Percentiles rank a stretch among this genome's conserved stretches.
phyloP scores from a whole-genome alignment of 371 early-diverging fungal species.

The Mucor indicus region DNA sequence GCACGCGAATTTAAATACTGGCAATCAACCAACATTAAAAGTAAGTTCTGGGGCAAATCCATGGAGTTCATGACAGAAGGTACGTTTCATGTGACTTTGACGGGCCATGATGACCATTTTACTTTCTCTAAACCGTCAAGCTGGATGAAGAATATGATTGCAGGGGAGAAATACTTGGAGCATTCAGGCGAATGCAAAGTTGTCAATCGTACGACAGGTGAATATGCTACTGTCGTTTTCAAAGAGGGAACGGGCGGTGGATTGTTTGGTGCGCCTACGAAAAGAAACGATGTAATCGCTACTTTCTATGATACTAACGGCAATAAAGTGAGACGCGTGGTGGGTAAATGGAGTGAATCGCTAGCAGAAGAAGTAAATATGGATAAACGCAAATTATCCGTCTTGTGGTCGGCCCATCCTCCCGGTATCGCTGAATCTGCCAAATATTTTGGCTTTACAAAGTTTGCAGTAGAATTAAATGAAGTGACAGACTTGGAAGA shows the following conservation, averaged over 20 bases:
- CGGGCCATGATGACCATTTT: conserved; percentile 59
- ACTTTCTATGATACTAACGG: conserved; percentile 45
- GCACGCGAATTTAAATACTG: conserved; percentile 58
- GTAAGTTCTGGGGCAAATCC: conserved; percentile 80
- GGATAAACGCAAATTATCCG: conserved; percentile 46
- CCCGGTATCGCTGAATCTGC: conserved; percentile 66
- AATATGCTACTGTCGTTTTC: conserved; percentile 51
- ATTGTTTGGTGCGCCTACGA: conserved; percentile 9
- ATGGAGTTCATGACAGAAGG: conserved; percentile 70
- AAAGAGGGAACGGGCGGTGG: conserved; percentile 38
- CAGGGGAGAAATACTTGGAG: conserved; percentile 74
- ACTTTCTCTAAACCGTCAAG: conserved; percentile 75
- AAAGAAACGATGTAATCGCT: conserved; percentile 63
- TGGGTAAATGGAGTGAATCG: conserved; percentile 59
- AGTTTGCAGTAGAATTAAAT: conserved; percentile 83
- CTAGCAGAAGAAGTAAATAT: conserved; percentile 41
- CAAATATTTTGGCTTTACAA: conserved; percentile 85
- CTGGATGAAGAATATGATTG: conserved; percentile 78
- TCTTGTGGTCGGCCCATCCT: conserved; percentile 75
- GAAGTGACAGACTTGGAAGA: conserved; percentile 64
- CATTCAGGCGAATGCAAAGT: conserved; percentile 75
- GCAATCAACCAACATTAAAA: conserved; percentile 70
- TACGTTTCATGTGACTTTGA: conserved; percentile 60
- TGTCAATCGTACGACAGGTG: conserved; percentile 65
- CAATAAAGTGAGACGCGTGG: conserved; percentile 32